Base-by-base conservation (phyloP, 2,329 filamentous ascomycete species). In the Chalaropsis thielavioides region DNA sequence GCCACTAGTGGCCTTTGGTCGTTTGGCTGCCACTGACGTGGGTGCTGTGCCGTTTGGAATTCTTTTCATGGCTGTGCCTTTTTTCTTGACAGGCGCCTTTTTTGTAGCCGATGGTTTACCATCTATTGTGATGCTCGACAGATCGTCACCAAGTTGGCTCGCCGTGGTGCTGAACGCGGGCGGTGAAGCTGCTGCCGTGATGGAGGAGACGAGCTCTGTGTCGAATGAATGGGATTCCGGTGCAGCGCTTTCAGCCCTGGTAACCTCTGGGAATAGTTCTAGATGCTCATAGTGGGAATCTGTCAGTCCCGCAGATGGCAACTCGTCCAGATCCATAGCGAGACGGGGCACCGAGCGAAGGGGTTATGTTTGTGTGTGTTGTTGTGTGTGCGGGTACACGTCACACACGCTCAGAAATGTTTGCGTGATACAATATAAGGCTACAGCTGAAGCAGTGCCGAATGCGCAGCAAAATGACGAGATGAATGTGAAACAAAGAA, bases 1-100 rank as follows among this genome's bases (percentile, higher is more conserved):
- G 61, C 75, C 77, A 67, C 77, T 77, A 69, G 74, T 77, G 7
- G 68, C 64, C 24, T 69, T 69, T 59, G 68, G 63, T 15, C 41
- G 15, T 62, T 71, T 71, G 67, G 66, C 35, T 51, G 60, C 71
- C 61, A 35, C 44, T n/a, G 22, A 22, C 15, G 2, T 70, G 38
- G 13, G 70, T 68, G 67, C 73, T 73, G 68, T 73, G 73, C 49
- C 70, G 35, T 71, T 72, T 68, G 70, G 72, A 64, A 70, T 69
- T 41, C 71, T 64, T 22, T 64, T 64, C 10, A 56, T 35, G 3
- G 61, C 67, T 1, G 58, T 43, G 13, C 75, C 75, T 63, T 76
- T 78, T 68, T 78, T 78, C 70, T 75, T 77, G 5, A 68, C 63
- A 13, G 69, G 68, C 44, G 66, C 64, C 19, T 67, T 65, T 61